These are phyloP conservation scores for Boletus barrowsii DNA, from an alignment of 768 basidiomycete genomes.

Conservation along the genomic window DNA sequence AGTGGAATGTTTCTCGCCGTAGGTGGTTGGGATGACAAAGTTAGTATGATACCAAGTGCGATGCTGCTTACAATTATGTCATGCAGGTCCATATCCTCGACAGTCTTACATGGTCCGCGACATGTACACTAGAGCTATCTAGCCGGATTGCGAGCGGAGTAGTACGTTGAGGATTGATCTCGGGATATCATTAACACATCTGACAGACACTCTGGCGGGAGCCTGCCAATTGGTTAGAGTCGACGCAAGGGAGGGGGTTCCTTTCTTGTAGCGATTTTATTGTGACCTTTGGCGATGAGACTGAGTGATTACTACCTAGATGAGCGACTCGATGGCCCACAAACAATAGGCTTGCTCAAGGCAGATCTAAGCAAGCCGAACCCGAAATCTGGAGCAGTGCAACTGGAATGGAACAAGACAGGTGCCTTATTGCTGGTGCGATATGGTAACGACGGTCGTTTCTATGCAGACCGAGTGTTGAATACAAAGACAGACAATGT, in stretches of 20 bases:
- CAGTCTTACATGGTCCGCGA: conserved; percentile 68
- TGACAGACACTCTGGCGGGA: conserved; percentile 81
- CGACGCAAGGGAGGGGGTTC: conserved; percentile 82
- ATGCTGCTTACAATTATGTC: conserved; percentile 2
- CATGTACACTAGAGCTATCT: conserved; percentile 60
- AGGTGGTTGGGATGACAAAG: conserved; percentile 89
- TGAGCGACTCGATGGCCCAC: conserved; percentile 58
- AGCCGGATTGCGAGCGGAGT: conserved; percentile 52
- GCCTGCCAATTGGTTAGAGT: conserved; percentile 78
- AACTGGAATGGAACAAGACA: conserved; percentile 79
- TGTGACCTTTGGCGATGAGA: not conserved
- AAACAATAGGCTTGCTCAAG: conserved; percentile 47
- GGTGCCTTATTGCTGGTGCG: conserved; percentile 73
- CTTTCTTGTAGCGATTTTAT: conserved; percentile 62
- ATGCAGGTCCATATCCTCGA: conserved; percentile 72
- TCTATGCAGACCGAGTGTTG: not conserved
- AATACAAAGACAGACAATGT: conserved; percentile 46
- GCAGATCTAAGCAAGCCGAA: conserved; percentile 59
- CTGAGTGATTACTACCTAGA: conserved; percentile 39
- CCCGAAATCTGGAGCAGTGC: conserved; percentile 64
- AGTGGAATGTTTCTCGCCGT: conserved; percentile 77
- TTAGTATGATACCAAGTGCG: conserved; percentile 24
- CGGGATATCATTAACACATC: not conserved
- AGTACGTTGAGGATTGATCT: conserved; percentile 41
- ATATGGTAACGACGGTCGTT: conserved; percentile 49